Evolutionary conservation across 139 green algal species (phyloP).

Genomic region (Volvox africanus): DNA sequence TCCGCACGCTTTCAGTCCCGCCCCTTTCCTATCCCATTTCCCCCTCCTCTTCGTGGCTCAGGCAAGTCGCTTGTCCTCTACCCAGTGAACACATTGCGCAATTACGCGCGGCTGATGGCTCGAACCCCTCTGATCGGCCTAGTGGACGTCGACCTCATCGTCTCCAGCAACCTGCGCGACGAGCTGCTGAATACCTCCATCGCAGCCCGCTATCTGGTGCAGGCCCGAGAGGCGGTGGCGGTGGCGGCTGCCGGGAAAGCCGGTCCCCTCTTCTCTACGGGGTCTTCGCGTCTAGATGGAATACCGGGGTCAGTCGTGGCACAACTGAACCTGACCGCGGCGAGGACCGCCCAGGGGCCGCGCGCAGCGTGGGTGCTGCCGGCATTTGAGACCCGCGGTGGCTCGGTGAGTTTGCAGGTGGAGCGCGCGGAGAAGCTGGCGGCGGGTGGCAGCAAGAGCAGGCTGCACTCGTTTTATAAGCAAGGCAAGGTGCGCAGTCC

Average conservation of each 20-base stretch:
- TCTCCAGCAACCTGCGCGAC: slow-evolving; percentile 9
- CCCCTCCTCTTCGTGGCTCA: not conserved
- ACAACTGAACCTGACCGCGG: not conserved
- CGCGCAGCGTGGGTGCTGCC: slow-evolving; percentile 51
- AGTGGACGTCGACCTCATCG: slow-evolving; percentile 58
- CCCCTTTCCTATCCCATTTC: no score
- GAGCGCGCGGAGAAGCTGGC: slow-evolving; percentile 20
- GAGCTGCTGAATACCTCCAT: not conserved
- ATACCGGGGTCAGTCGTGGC: not conserved
- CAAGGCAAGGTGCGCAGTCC: not conserved
- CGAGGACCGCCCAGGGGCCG: not conserved
- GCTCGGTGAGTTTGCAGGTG: slow-evolving; percentile 9
- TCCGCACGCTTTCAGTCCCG: no score
- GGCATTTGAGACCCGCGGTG: slow-evolving; percentile 52
- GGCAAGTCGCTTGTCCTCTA: slow-evolving; percentile 49
- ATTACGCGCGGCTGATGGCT: slow-evolving; percentile 55
- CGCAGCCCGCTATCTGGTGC: not conserved
- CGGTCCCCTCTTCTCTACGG: not conserved
- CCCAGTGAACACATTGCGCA: slow-evolving; percentile 59
- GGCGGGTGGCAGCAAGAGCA: not conserved
- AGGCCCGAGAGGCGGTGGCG: not conserved
- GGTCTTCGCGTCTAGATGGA: not conserved
- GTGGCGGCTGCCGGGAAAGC: not conserved
- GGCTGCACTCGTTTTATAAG: not conserved
- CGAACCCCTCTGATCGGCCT: slow-evolving; percentile 54